Base-by-base conservation (phyloP, 805 yeast species). In the Myxozyma monticola region DNA sequence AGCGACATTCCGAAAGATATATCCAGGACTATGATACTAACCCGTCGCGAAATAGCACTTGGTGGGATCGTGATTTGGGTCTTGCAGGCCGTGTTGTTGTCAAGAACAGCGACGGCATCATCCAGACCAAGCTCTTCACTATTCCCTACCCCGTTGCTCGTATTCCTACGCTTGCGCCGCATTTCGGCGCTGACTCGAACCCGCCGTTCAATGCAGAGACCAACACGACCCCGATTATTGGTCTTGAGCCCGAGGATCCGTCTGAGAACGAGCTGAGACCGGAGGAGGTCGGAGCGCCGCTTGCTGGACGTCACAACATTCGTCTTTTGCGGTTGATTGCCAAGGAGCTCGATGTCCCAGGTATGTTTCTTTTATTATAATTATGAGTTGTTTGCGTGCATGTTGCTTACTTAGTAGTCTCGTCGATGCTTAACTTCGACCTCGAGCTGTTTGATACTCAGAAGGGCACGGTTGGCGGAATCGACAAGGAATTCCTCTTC, bases 21-120 rank as follows among this genome's bases (percentile, higher is more conserved):
- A 30, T n/a, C n/a, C n/a, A n/a, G n/a, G n/a, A n/a, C n/a, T n/a
- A n/a, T n/a, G n/a, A n/a, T n/a, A n/a, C n/a, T n/a, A n/a, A n/a
- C n/a, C n/a, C n/a, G n/a, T n/a, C n/a, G n/a, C n/a, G n/a, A n/a
- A n/a, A n/a, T 28, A 45, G 48, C 26, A 68, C 79, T 36, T 84
- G 95, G 89, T 80, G 86, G 76, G 96, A 88, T 67, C 78, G 96
- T 65, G 96, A 88, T 66, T 76, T 88, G 52, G 93, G 95, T 39
- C 67, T 88, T 54, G 95, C 89, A 43, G 96, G 96, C 39, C 75
- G 88, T 51, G 76, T 88, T 21, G 71, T 85, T 45, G 78, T 80
- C 45, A 76, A 73, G 59, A 67, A 66, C 33, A 69, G 66, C 24
- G 62, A 39, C 31, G 53, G 51, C 20, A 44, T 59, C 2, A 60